Evolutionary conservation across 2,329 filamentous ascomycete species (phyloP).

Genomic region (Emergomyces orientalis): DNA sequence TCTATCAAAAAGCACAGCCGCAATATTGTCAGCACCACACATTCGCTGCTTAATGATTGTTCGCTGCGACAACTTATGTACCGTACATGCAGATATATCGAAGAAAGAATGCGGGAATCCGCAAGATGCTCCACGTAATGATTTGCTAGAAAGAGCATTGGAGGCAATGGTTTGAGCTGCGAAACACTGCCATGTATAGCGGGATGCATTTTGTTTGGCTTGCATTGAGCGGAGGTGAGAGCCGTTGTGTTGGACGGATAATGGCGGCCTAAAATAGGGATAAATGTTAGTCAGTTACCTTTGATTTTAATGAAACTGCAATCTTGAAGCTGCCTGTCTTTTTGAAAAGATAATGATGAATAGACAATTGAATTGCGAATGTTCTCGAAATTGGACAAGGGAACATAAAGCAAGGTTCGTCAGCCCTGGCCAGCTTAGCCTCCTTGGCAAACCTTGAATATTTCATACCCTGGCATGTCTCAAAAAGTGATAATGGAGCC

Average conservation of each 20-base stretch:
- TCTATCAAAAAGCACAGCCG: too few species aligned
- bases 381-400: background rate
- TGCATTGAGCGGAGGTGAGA: background rate
- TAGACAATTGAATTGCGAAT: background rate
- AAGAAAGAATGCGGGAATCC: background rate
- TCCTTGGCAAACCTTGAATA: background rate
- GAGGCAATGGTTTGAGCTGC: too few species aligned
- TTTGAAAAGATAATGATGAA: background rate
- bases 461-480: background rate
- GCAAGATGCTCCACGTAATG: background rate
- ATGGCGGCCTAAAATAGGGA: background rate
- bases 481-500: background rate
- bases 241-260: too few species aligned
- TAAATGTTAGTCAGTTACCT: background rate
- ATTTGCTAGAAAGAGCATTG: too few species aligned
- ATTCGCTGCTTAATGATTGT: background rate
- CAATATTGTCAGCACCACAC: background rate
- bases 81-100: too few species aligned
- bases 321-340: background rate
- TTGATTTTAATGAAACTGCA: background rate
- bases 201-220: background rate
- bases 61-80: too few species aligned
- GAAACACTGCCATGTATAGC: background rate
- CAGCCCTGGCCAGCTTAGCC: background rate
- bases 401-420: background rate